Conservation (phyloP, 2,329 filamentous ascomycete genomes). For the Cordyceps cicadae region DNA sequence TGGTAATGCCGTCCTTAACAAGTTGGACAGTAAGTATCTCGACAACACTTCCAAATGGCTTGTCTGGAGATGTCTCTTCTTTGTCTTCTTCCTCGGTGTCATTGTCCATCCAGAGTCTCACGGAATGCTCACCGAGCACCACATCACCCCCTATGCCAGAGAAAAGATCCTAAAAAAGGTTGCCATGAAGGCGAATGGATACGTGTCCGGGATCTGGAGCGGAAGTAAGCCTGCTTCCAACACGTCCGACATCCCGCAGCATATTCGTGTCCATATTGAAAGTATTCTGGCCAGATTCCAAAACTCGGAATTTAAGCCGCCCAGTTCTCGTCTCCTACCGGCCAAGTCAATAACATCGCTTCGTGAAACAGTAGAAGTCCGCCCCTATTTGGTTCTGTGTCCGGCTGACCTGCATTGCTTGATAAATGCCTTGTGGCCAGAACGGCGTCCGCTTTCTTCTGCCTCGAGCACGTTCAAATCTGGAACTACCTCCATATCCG, state of each 20-base stretch:
- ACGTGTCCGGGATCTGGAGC: slow-evolving; percentile 72
- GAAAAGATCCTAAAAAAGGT: slow-evolving; percentile 75
- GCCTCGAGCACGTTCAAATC: slow-evolving; percentile 55
- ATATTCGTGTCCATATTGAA: slow-evolving; percentile 62
- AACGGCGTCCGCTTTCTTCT: slow-evolving; percentile 55
- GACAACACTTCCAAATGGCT: slow-evolving; percentile 74
- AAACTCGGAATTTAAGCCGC: slow-evolving; percentile 39
- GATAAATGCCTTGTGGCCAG: slow-evolving; percentile 76
- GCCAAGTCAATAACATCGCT: slow-evolving; percentile 65
- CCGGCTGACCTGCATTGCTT: slow-evolving; percentile 72
- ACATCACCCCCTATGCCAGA: slow-evolving; percentile 83
- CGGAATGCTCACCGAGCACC: slow-evolving; percentile 75
- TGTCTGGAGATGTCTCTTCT: slow-evolving; percentile 87
- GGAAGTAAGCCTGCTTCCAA: slow-evolving; percentile 47
- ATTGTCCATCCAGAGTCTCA: slow-evolving; percentile 82
- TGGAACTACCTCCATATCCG: slow-evolving; percentile 60
- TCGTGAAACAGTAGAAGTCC: slow-evolving; percentile 68
- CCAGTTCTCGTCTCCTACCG: slow-evolving; percentile 54
- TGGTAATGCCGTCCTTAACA: slow-evolving; percentile 72
- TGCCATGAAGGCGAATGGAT: slow-evolving; percentile 68
- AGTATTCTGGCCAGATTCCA: slow-evolving; percentile 60
- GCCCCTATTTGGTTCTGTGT: slow-evolving; percentile 71
- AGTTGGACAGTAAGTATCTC: slow-evolving; percentile 63
- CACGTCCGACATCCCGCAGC: slow-evolving; percentile 42
- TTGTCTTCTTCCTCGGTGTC: slow-evolving; percentile 73